Conservation (phyloP, 2,329 filamentous ascomycete species). For the Fonsecaea erecta region DNA sequence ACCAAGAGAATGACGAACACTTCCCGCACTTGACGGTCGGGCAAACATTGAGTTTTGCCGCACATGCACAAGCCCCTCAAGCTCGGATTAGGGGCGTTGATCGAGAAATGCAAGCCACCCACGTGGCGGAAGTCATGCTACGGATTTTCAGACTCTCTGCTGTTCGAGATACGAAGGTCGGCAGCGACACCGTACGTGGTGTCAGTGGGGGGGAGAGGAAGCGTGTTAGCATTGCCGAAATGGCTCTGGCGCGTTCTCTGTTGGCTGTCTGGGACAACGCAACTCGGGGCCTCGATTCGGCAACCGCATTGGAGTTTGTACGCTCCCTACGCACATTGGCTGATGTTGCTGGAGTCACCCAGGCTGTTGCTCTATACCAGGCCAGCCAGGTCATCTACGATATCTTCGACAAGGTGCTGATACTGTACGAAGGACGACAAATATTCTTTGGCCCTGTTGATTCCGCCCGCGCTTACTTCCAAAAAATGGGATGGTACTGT, state of each 20-base stretch:
- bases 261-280: conserved; percentile 61
- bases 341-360: conserved; percentile 54
- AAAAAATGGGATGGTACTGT: conserved; percentile 66
- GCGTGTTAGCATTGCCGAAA: conserved; percentile 71
- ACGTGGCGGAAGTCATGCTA: conserved; percentile 55
- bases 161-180: conserved; percentile 68
- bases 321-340: conserved; percentile 56
- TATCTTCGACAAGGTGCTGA: conserved; percentile 71
- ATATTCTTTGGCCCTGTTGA: conserved; percentile 67
- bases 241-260: conserved; percentile 36
- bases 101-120: conserved; percentile 10
- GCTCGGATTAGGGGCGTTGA: conserved; percentile 13
- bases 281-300: conserved; percentile 58
- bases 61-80: conserved; percentile 37
- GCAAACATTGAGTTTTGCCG: conserved; percentile 60
- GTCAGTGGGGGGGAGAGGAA: conserved; percentile 72
- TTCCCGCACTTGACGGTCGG: conserved; percentile 58
- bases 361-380: conserved; percentile 63
- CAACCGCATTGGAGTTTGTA: conserved; percentile 63
- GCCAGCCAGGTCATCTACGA: conserved; percentile 58
- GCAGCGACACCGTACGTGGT: conserved; percentile 68
- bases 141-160: conserved; percentile 66
- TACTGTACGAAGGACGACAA: conserved; percentile 69
- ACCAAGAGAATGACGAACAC: conserved; percentile 58
- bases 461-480: conserved; percentile 67